Conservation (phyloP, 805 yeast species). For the Wickerhamiella cacticola region DNA sequence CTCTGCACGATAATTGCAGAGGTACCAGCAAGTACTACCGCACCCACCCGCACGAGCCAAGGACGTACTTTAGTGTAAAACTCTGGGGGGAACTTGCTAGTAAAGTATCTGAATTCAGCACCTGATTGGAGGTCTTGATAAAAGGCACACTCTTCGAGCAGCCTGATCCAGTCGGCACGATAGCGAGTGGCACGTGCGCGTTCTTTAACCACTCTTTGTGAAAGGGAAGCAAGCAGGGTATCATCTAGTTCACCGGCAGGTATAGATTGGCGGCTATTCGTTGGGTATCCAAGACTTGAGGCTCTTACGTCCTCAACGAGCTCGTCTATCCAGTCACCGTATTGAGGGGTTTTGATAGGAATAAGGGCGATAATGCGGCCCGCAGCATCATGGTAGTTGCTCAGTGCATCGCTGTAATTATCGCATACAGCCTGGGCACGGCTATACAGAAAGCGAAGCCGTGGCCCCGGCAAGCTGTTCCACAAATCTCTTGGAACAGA, state of each 20-base stretch:
- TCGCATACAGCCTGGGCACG: slow-evolving; percentile 50
- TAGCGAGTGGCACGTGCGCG: slow-evolving; percentile 42
- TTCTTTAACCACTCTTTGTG: slow-evolving; percentile 41
- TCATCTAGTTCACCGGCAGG: slow-evolving; percentile 27
- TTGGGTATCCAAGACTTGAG: slow-evolving; percentile 16
- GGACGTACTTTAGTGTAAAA: slow-evolving; percentile 40
- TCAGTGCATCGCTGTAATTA: slow-evolving; percentile 47
- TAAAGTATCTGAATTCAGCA: slow-evolving; percentile 19
- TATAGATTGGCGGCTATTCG: slow-evolving; percentile 5
- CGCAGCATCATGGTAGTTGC: slow-evolving; percentile 50
- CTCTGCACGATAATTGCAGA: slow-evolving; percentile 55
- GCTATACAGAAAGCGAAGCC: slow-evolving; percentile 35
- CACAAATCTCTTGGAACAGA: slow-evolving; percentile 46
- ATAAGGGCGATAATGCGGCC: slow-evolving; percentile 44
- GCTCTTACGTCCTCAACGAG: slow-evolving; percentile 34
- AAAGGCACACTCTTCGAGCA: slow-evolving; percentile 38
- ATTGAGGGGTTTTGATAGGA: slow-evolving; percentile 37
- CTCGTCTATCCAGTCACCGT: slow-evolving; percentile 53
- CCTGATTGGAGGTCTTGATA: slow-evolving; percentile 50
- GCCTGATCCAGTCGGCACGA: slow-evolving; percentile 43
- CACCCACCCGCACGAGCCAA: slow-evolving; percentile 32
- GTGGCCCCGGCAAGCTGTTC: slow-evolving; percentile 30
- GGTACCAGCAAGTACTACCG: slow-evolving; percentile 34
- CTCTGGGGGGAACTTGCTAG: slow-evolving; percentile 28
- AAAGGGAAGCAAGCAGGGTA: slow-evolving; percentile 39